These are phyloP conservation scores for Saccharum officinarum DNA, from an alignment of 176 grass and related monocot genomes.

Conservation along the genomic window DNA sequence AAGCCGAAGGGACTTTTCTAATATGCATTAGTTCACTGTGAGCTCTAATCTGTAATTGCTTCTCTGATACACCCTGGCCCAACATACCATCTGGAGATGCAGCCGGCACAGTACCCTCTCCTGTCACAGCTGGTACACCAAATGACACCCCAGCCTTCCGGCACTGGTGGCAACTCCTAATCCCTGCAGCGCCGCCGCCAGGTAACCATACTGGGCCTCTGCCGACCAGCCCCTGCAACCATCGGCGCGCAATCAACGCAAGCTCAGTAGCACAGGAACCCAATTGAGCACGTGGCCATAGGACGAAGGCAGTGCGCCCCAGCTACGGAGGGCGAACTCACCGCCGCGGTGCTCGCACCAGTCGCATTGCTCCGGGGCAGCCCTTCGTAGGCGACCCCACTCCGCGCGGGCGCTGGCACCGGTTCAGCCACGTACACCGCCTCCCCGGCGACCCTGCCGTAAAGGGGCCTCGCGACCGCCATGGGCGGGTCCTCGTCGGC, in stretches of 20 bases:
- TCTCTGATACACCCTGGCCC: background rate
- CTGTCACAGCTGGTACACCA: conserved; percentile 79
- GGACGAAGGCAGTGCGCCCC: background rate
- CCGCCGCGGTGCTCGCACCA: conserved; percentile 9
- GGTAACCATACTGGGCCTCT: background rate
- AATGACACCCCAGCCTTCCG: conserved; percentile 42
- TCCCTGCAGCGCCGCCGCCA: background rate
- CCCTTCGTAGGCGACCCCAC: conserved; percentile 8
- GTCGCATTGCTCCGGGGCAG: conserved; percentile 28
- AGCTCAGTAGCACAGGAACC: background rate
- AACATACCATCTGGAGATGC: conserved; percentile 77
- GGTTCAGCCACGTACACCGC: conserved; percentile 55
- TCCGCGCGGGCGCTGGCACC: conserved; percentile 22
- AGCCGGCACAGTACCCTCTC: conserved; percentile 71
- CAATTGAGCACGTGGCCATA: background rate
- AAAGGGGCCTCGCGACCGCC: conserved; percentile 47
- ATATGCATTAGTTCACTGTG: background rate
- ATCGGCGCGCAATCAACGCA: background rate
- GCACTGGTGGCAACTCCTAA: conserved; percentile 80
- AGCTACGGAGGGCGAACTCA: conserved; percentile 25
- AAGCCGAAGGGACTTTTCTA: background rate
- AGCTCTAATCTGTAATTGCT: too few species aligned
- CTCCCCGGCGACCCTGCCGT: conserved; percentile 41
- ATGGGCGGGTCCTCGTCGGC: conserved; percentile 11
- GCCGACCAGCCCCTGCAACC: conserved; percentile 39